Conservation (phyloP, 192 early-diverging fungal genomes). For the Backusella tuberculispora region DNA sequence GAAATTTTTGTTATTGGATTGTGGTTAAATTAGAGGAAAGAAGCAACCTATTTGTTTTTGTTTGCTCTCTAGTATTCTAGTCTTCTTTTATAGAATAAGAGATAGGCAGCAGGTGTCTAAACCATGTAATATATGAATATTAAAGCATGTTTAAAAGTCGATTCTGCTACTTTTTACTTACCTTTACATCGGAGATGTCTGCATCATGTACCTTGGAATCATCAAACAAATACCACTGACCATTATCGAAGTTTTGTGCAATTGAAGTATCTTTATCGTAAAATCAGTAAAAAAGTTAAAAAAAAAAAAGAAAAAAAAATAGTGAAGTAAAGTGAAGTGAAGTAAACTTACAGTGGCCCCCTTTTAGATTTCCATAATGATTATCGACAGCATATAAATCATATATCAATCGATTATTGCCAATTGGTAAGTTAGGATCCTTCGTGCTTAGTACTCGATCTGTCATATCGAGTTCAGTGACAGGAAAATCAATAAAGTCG, state of each 20-base stretch:
- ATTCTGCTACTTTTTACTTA: background rate
- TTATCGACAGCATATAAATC: constrained; percentile 82
- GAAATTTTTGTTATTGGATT: too few relatives aligned
- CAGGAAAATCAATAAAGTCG: constrained; percentile 72
- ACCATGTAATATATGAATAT: background rate
- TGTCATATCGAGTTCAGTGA: constrained; percentile 65
- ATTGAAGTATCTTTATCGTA: constrained; percentile 63
- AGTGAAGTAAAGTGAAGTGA: background rate
- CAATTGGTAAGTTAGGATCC: constrained; percentile 1
- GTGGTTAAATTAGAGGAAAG: too few relatives aligned
- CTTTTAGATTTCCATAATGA: constrained; percentile 82
- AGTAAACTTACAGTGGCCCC: constrained; percentile 67
- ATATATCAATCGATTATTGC: constrained; percentile 50
- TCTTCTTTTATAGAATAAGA: constrained; percentile 62
- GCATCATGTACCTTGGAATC: constrained; percentile 64
- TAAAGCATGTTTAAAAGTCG: background rate
- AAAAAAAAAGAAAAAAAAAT: background rate
- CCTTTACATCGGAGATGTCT: constrained; percentile 27
- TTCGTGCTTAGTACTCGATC: constrained; percentile 44
- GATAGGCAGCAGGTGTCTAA: constrained; percentile 51
- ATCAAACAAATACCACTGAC: constrained; percentile 80
- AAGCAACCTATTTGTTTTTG: background rate
- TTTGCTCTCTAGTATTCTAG: background rate
- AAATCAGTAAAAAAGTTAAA: background rate
- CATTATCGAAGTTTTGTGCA: constrained; percentile 65